Evolutionary conservation across 2,329 filamentous ascomycete species (phyloP).

Genomic region (Penicillium digitatum): DNA sequence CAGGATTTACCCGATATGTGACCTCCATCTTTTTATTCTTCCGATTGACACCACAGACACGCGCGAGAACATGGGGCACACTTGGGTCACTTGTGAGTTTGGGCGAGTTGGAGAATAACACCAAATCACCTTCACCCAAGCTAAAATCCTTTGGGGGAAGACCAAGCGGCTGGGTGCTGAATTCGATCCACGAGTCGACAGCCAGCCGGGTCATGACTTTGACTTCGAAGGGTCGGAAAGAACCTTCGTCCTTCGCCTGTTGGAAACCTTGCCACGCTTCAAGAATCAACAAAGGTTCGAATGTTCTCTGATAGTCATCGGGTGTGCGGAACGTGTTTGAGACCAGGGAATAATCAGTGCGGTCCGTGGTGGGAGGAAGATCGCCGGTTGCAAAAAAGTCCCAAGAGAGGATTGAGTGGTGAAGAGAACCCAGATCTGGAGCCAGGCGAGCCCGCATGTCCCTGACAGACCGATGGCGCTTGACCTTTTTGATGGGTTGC

Average conservation of each 20-base stretch:
- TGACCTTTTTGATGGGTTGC: constrained; percentile 77
- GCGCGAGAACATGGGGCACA: constrained; percentile 77
- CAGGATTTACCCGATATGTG: constrained; percentile 74
- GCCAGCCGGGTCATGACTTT: constrained; percentile 83
- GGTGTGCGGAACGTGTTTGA: constrained; percentile 73
- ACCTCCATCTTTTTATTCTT: constrained; percentile 81
- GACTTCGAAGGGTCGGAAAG: constrained; percentile 75
- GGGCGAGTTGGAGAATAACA: constrained; percentile 72
- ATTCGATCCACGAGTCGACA: constrained; percentile 88
- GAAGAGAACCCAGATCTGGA: constrained; percentile 79
- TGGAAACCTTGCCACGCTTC: constrained; percentile 96
- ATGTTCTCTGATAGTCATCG: constrained; percentile 77
- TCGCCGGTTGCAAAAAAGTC: constrained; percentile 89
- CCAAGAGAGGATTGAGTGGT: constrained; percentile 85
- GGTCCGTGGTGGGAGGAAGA: constrained; percentile 70
- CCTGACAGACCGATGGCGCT: constrained; percentile 75
- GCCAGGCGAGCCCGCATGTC: constrained; percentile 91
- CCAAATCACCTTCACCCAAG: constrained; percentile 79
- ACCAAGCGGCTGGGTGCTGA: constrained; percentile 76
- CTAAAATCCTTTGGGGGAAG: constrained; percentile 66
- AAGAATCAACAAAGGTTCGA: constrained; percentile 81
- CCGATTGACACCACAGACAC: constrained; percentile 72
- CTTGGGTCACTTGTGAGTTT: constrained; percentile 64
- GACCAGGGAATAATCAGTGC: constrained; percentile 69
- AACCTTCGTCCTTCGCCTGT: constrained; percentile 81